phyloP scores from a whole-genome alignment of 108 stramenopile genomes.

The Cyclostephanos invisitatus region DNA sequence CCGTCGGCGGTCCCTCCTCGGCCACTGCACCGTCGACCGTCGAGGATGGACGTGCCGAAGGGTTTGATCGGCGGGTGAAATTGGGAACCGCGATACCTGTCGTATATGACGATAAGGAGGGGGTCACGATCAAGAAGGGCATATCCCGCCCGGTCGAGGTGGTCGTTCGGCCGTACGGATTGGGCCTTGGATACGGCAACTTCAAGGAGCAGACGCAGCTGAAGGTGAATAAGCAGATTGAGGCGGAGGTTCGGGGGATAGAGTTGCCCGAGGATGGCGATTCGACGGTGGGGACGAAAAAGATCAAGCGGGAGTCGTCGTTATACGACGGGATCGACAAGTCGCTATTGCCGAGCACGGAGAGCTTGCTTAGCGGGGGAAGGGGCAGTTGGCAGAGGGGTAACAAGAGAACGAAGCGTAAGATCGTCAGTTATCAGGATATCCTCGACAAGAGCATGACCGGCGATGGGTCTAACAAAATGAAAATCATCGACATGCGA shows the following conservation, averaged over 20 bases:
- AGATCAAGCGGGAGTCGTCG: slow-evolving; percentile 16
- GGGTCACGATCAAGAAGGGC: slow-evolving; percentile 45
- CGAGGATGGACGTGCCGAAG: slow-evolving; percentile 8
- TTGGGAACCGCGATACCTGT: neutral
- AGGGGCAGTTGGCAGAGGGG: slow-evolving; percentile 43
- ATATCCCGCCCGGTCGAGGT: slow-evolving; percentile 92
- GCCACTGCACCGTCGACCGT: neutral
- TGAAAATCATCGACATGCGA: slow-evolving; percentile 80
- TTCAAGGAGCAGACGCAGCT: slow-evolving; percentile 84
- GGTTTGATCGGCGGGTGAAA: neutral
- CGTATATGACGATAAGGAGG: slow-evolving; percentile 11
- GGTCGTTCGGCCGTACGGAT: slow-evolving; percentile 81
- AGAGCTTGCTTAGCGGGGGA: slow-evolving; percentile 64
- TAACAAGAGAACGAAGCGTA: slow-evolving; percentile 46
- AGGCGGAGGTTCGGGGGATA: slow-evolving; percentile 77
- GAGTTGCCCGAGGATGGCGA: slow-evolving; percentile 35
- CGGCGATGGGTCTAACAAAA: slow-evolving; percentile 19
- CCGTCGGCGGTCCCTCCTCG: neutral
- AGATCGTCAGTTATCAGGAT: slow-evolving; percentile 68
- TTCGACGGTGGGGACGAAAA: slow-evolving; percentile 12
- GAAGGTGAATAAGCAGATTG: slow-evolving; percentile 74
- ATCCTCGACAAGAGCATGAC: slow-evolving; percentile 38
- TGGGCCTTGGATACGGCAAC: slow-evolving; percentile 89
- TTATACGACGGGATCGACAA: slow-evolving; percentile 36
- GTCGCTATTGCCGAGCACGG: slow-evolving; percentile 63